These are phyloP conservation scores for Chlamydomonas asymmetrica DNA, from an alignment of 139 green algal species.

Conservation along the genomic window DNA sequence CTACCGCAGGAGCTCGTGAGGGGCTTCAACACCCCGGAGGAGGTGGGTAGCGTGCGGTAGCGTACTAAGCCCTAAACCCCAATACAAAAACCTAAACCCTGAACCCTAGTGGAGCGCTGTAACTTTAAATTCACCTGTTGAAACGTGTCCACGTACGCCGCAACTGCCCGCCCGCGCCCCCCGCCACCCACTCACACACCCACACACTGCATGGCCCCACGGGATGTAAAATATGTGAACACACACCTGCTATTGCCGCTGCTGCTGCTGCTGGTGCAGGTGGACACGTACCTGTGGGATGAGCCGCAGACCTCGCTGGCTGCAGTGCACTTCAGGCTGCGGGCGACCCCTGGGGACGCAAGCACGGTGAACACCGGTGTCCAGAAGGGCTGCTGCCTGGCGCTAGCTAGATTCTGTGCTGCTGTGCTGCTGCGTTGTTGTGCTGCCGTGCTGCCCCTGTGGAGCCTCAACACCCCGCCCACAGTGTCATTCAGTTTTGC, in stretches of 20 bases:
- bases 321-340: constrained; percentile 39
- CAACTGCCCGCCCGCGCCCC: background rate
- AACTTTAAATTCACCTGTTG: background rate
- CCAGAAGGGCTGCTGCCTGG: too few relatives aligned
- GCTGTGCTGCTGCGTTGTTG: too few relatives aligned
- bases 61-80: background rate
- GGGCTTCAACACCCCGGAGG: background rate
- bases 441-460: background rate
- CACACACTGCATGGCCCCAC: background rate
- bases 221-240: background rate
- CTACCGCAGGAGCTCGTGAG: constrained; percentile 10
- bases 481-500: background rate
- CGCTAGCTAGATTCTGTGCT: too few relatives aligned
- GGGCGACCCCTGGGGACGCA: too few relatives aligned
- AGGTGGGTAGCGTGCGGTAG: constrained; percentile 10
- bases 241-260: background rate
- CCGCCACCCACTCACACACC: background rate
- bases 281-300: constrained; percentile 33
- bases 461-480: background rate
- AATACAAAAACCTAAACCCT: background rate
- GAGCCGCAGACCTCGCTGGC: constrained; percentile 36
- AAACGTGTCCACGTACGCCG: too few relatives aligned
- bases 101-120: background rate
- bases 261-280: constrained; percentile 13
- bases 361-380: too few relatives aligned